phyloP scores from a whole-genome alignment of 1,284 basidiomycete genomes.

The Cerioporus squamosus region DNA sequence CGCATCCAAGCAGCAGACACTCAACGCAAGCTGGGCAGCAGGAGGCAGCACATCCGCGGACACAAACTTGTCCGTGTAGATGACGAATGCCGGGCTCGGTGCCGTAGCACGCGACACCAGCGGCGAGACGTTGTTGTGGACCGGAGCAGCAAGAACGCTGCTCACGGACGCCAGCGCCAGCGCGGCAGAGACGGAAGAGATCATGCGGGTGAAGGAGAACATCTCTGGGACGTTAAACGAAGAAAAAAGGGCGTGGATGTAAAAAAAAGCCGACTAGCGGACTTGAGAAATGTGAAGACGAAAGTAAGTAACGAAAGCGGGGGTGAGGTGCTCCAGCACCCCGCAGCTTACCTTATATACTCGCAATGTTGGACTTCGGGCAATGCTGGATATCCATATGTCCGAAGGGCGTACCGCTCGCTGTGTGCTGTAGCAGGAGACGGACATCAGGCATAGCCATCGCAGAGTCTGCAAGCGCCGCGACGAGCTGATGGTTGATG shows the following conservation, averaged over 20 bases:
- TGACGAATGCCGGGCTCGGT: constrained; percentile 23
- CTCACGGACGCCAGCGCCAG: constrained; percentile 21
- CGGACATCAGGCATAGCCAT: too few relatives aligned
- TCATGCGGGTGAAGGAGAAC: constrained; percentile 24
- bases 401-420: too few relatives aligned
- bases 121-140: constrained; percentile 5
- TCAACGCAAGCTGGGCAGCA: constrained; percentile 6
- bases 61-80: constrained; percentile 22
- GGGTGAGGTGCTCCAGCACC: constrained; percentile 3
- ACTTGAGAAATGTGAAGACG: constrained; percentile 16
- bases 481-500: too few relatives aligned
- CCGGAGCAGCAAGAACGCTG: constrained; percentile 18
- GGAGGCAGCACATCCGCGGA: constrained; percentile 18
- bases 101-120: constrained; percentile 6
- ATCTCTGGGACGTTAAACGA: constrained; percentile 18
- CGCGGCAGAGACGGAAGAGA: constrained; percentile 20
- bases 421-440: too few relatives aligned
- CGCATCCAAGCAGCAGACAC: not conserved
- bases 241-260: constrained; percentile 5
- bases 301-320: constrained; percentile 17
- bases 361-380: too few relatives aligned
- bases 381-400: too few relatives aligned
- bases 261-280: constrained; percentile 22
- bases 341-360: not conserved
- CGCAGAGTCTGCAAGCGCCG: too few relatives aligned